Base-by-base conservation (phyloP, 768 basidiomycete genomes). In the Russula sp. region DNA sequence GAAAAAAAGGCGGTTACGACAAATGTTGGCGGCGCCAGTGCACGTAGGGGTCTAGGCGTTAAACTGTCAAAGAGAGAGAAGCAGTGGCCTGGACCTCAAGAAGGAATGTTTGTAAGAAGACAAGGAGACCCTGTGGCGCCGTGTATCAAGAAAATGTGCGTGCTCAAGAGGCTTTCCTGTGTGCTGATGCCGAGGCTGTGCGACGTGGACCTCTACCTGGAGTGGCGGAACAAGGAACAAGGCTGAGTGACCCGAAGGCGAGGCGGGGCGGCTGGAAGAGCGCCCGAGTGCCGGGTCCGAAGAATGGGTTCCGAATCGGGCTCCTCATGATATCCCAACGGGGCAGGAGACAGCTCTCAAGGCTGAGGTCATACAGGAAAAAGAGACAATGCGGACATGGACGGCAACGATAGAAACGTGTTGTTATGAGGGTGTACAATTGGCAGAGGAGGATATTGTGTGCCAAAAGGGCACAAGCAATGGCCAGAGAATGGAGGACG, bases 1-100 rank as follows among this genome's bases (percentile, higher is more conserved):
- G 26, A 44, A 44, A 48, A 44, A 44, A 48, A 56, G 32, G 51
- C 52, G 59, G 26, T 59, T 36, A 54, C 63, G 49, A 40, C 13
- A 22, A 24, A 1, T n/a, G 56, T 46, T 26, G 13, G 6, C 44
- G 22, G 36, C 36, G 53, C 36, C 52, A 11, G 10, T 18, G 16
- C 24, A 26, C 49, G 49, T 50, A 22, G 13, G 11, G 26, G 14
- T 50, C 49, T 28, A 50, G 24, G 26, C 16, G 49, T 48, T 20
- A 5, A 22, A 4, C 20, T 22, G 48, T 26, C 49, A 50, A n/a
- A 49, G 49, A 50, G 44, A 20, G 44, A 13, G 57, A 63, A 52
- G 40, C 28, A 49, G 40, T 26, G 18, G 50, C 22, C 32, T 52
- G 50, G 50, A 22, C 18, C 9, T 26, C 14, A 18, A 48, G n/a